Evolutionary conservation across 2,329 filamentous ascomycete genomes (phyloP), one percentile per base, ranked within the genome.

Genomic region (Talaromyces albobiverticillius): DNA sequence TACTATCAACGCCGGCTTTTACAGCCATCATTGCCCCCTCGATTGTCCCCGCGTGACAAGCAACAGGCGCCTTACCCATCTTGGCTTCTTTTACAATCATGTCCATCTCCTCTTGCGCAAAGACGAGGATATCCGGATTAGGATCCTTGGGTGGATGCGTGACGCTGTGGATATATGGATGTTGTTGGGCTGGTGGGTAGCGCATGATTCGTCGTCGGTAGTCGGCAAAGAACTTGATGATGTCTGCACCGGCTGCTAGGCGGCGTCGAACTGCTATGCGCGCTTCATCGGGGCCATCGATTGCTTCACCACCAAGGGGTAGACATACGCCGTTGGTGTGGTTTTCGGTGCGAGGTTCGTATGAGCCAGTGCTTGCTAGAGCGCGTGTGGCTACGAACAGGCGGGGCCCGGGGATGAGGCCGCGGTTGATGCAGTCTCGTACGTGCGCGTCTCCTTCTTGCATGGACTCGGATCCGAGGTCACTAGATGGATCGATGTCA

Each of bases 401-500:
- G 2, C 81, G 75, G 0, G 81, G 81, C 0, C 81, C 81, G 0
- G 79, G 78, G 2, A 74, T 76, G 11, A 83, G 62, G 3, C 79
- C 80, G 6, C 80, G 76, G 57, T 80, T 80, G 61, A 83, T 75
- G 29, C 76, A 74, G 62, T 83, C 78, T 11, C 81, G 73, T 3
- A 83, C 65, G 51, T 75, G 75, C 34, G 75, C 74, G 62, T 83
- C 81, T 25, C 74, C 75, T 34, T 77, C 75, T 29, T 72, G 69
- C 57, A 82, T 72, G 0, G 75, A 74, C 60, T 83, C 80, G 3
- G 79, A 80, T 14, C 80, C 79, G 0, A 83, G 72, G 62, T 83
- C 81, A 11, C 81, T 46, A 10, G n/a, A 46, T 1, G 5, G 31
- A 34, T 14, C 5, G 13, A 34, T 34, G 3, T 8, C 6, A 8